Evolutionary conservation across 2,329 filamentous ascomycete species (phyloP).

Genomic region (Fusarium sp.): DNA sequence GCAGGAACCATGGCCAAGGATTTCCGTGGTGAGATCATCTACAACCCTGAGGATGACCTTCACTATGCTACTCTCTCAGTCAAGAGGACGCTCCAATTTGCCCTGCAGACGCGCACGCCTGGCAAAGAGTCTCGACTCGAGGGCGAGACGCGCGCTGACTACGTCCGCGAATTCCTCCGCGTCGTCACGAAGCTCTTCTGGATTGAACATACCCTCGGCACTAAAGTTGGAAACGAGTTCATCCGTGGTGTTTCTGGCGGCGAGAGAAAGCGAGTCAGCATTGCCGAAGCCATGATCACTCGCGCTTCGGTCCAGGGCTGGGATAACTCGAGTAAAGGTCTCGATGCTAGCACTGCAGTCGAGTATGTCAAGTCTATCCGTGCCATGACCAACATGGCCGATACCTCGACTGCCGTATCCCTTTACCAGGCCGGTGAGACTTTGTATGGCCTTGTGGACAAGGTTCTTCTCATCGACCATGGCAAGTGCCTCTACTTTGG

Average conservation of each 20-base stretch:
- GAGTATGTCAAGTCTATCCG: constrained; percentile 78
- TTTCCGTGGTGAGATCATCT: constrained; percentile 76
- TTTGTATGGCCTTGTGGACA: constrained; percentile 80
- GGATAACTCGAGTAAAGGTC: constrained; percentile 81
- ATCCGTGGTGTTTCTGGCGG: constrained; percentile 76
- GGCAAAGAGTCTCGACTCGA: constrained; percentile 64
- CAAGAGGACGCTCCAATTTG: constrained; percentile 77
- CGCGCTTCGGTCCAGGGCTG: constrained; percentile 78
- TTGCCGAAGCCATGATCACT: constrained; percentile 76
- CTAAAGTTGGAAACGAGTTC: constrained; percentile 78
- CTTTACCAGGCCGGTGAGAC: constrained; percentile 80
- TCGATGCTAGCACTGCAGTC: constrained; percentile 81
- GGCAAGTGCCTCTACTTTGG: constrained; percentile 84
- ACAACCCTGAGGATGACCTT: constrained; percentile 77
- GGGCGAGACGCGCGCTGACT: constrained; percentile 71
- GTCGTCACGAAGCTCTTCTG: constrained; percentile 81
- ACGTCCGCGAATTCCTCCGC: constrained; percentile 67
- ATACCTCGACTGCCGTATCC: constrained; percentile 79
- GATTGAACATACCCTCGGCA: constrained; percentile 79
- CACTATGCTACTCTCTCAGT: constrained; percentile 81
- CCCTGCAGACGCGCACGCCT: constrained; percentile 76
- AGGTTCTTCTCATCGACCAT: constrained; percentile 81
- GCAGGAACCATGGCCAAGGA: constrained; percentile 64
- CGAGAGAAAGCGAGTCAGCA: constrained; percentile 81
- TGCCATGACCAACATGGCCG: constrained; percentile 79